These are phyloP conservation scores for Aspergillus sp. DNA, from an alignment of 2,329 filamentous ascomycete species.

Conservation along the genomic window DNA sequence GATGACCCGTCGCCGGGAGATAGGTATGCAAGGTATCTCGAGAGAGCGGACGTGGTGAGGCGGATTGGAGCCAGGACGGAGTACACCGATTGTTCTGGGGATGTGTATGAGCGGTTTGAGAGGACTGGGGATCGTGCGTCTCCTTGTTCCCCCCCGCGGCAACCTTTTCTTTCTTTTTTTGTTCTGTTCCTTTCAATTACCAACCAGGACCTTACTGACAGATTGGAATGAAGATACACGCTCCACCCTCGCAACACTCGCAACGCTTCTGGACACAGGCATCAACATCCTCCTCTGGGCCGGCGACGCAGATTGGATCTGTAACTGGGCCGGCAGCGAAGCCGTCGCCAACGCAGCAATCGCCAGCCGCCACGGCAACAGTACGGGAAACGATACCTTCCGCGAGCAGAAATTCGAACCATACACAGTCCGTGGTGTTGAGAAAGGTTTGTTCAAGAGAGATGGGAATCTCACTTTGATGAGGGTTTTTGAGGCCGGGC, in stretches of 20 bases:
- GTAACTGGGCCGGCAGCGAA: slow-evolving; percentile 50
- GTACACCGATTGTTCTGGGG: slow-evolving; percentile 37
- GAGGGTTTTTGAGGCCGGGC: slow-evolving; percentile 42
- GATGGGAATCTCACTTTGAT: slow-evolving; percentile 44
- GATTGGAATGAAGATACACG: slow-evolving; percentile 26
- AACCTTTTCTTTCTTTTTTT: neutral
- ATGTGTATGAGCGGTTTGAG: slow-evolving; percentile 30
- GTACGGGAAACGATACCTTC: slow-evolving; percentile 33
- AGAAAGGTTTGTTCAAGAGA: slow-evolving; percentile 45
- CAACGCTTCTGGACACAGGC: slow-evolving; percentile 41
- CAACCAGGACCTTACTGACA: neutral
- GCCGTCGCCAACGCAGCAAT: slow-evolving; percentile 35
- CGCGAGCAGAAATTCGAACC: slow-evolving; percentile 24
- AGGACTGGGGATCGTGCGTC: slow-evolving; percentile 34
- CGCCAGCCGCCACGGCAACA: too few relatives aligned
- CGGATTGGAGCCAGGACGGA: slow-evolving; percentile 40
- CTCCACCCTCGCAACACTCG: slow-evolving; percentile 39
- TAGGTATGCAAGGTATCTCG: slow-evolving; percentile 38
- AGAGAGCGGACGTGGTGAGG: slow-evolving; percentile 26
- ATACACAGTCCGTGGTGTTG: slow-evolving; percentile 44
- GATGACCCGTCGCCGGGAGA: slow-evolving; percentile 33
- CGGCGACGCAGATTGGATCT: slow-evolving; percentile 52
- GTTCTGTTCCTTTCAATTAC: too few relatives aligned
- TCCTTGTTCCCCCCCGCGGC: neutral
- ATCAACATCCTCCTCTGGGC: slow-evolving; percentile 48